These are phyloP conservation scores for Aspergillus fumigatus DNA, from an alignment of 2,329 filamentous ascomycete species.

Conservation along the genomic window DNA sequence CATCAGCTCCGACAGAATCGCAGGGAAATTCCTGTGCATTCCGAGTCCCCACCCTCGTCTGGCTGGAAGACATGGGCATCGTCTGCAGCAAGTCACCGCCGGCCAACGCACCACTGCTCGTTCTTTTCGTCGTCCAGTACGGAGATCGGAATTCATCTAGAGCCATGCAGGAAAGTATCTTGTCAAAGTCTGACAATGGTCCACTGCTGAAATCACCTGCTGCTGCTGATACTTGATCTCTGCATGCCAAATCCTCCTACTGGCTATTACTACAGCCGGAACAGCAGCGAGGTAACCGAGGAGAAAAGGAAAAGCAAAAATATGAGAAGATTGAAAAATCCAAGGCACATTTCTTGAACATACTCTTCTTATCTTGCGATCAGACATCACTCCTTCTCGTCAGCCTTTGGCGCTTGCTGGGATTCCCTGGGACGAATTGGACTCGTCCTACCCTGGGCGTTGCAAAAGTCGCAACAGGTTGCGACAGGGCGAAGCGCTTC, in stretches of 20 bases:
- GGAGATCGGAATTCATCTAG: neutral
- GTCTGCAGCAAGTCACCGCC: conserved; percentile 19
- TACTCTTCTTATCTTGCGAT: neutral
- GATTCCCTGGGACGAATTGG: neutral
- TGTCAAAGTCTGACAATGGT: neutral
- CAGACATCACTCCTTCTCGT: neutral
- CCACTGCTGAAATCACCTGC: neutral
- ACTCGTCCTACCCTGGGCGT: neutral
- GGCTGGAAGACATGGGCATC: conserved; percentile 9
- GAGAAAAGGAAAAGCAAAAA: conserved; percentile 3
- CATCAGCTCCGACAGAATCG: neutral
- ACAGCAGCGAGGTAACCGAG: neutral
- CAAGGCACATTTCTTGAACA: neutral
- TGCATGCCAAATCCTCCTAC: too few species aligned
- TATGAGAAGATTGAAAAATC: conserved; percentile 1
- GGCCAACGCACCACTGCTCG: conserved; percentile 20
- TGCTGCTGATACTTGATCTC: neutral
- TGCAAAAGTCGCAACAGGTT: neutral
- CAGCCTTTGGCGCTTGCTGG: neutral
- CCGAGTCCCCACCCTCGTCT: neutral
- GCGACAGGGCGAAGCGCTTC: neutral
- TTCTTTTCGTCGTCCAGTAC: neutral
- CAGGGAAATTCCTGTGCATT: neutral
- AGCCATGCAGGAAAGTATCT: neutral
- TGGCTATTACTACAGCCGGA: neutral